Percentiles rank a stretch among this genome's conserved stretches.
These are phyloP conservation scores for Papilionanthe hybrid DNA, from an alignment of 116 monocot species.

Conservation along the genomic window DNA sequence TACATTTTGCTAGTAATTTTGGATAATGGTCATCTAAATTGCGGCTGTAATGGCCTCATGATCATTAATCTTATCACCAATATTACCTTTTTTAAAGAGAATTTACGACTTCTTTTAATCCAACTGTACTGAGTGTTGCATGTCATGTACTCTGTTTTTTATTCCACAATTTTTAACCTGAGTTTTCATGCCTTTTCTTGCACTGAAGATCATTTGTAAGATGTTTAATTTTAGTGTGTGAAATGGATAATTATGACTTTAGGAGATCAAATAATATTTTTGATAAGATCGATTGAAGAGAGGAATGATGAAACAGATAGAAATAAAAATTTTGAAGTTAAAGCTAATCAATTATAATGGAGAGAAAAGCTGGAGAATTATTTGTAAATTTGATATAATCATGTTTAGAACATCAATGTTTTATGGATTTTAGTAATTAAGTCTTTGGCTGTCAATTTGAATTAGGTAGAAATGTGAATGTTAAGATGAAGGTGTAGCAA, in stretches of 20 bases:
- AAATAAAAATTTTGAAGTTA: neutral
- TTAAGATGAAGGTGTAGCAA: neutral
- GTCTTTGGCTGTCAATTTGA: neutral
- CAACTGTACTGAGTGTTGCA: neutral
- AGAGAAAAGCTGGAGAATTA: neutral
- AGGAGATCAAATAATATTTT: neutral
- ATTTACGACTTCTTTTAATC: neutral
- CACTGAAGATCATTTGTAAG: neutral
- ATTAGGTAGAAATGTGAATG: neutral
- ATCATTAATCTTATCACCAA: neutral
- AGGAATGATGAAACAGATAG: neutral
- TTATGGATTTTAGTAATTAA: neutral
- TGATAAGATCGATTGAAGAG: neutral
- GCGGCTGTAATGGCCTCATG: neutral
- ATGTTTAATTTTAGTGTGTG: neutral
- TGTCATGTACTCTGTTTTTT: neutral
- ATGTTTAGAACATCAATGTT: neutral
- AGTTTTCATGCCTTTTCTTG: neutral
- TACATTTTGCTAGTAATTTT: neutral
- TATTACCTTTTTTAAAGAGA: neutral
- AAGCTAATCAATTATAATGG: neutral
- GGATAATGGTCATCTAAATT: neutral
- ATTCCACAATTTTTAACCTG: neutral
- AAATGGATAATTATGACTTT: neutral
- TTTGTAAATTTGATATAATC: neutral